A percentile compares a stretch with the other conserved stretches of the same genome.
Conservation (phyloP, 2,329 filamentous ascomycete species). For the Nigrospora sphaerica region DNA sequence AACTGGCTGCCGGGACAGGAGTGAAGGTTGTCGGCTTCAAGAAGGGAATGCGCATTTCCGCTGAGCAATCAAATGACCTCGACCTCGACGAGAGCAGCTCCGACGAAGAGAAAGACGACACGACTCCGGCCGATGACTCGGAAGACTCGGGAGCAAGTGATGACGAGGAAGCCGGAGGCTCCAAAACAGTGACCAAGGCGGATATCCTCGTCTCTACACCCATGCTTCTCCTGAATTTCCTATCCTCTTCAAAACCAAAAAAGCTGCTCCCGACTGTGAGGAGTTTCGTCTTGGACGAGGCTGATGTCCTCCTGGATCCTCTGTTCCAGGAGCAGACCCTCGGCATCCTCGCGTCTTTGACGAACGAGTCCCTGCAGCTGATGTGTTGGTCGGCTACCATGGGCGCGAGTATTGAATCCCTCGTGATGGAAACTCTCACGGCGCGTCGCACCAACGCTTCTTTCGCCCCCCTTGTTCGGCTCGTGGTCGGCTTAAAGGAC, state of each 20-base stretch:
- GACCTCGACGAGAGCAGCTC: constrained; percentile 32
- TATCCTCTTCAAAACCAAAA: constrained; percentile 42
- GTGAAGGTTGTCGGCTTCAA: constrained; percentile 75
- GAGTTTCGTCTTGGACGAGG: constrained; percentile 82
- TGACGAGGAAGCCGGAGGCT: constrained; percentile 6
- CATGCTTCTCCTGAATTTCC: constrained; percentile 66
- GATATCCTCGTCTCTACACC: constrained; percentile 80
- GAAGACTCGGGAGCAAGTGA: constrained; percentile 21
- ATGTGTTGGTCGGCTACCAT: constrained; percentile 97
- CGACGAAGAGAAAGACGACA: constrained; percentile 19
- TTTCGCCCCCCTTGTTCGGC: constrained; percentile 58
- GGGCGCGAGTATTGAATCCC: constrained; percentile 81
- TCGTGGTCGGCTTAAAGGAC: constrained; percentile 95
- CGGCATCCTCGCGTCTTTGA: constrained; percentile 75
- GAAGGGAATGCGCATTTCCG: constrained; percentile 70
- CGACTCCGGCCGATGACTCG: constrained; percentile 19
- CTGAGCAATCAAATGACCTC: constrained; percentile 28
- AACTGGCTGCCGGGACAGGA: constrained; percentile 69
- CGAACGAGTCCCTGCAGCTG: constrained; percentile 59
- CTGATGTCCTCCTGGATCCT: constrained; percentile 86
- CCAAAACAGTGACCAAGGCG: constrained; percentile 53
- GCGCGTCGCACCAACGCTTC: constrained; percentile 37
- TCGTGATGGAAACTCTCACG: constrained; percentile 63
- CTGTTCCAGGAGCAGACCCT: constrained; percentile 87
- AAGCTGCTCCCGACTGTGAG: constrained; percentile 59